A percentile compares a stretch with the other conserved stretches of the same genome.
Conservation (phyloP, 2,329 filamentous ascomycete genomes). For the Ambrosiella xylebori region DNA sequence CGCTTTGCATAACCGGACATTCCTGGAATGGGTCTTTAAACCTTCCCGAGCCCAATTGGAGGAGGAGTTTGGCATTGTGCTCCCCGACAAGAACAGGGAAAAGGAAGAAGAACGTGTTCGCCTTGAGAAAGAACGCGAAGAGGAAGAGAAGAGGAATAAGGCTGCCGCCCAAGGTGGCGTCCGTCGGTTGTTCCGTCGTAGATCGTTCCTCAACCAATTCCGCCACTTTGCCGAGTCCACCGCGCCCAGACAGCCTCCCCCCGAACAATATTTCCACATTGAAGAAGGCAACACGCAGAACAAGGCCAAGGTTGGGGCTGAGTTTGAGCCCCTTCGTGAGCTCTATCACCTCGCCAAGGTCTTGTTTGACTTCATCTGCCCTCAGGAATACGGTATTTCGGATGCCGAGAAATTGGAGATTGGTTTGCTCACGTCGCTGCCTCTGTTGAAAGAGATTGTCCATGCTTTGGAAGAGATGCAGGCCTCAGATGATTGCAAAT, state of each 20-base stretch:
- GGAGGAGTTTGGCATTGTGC: slow-evolving; percentile 39
- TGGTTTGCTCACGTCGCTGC: slow-evolving; percentile 80
- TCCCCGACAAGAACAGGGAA: slow-evolving; percentile 16
- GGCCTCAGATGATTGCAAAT: slow-evolving; percentile 82
- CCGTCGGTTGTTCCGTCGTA: slow-evolving; percentile 39
- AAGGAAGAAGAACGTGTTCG: slow-evolving; percentile 22
- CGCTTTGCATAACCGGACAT: slow-evolving; percentile 87
- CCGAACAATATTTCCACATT: slow-evolving; percentile 74
- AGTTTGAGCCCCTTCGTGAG: slow-evolving; percentile 77
- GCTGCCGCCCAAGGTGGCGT: slow-evolving; percentile 16
- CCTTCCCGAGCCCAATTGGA: slow-evolving; percentile 64
- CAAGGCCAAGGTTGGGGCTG: slow-evolving; percentile 65
- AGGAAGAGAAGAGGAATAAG: slow-evolving; percentile 20
- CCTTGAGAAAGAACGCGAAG: slow-evolving; percentile 22
- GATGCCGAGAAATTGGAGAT: slow-evolving; percentile 97
- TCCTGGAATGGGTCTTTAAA: slow-evolving; percentile 94
- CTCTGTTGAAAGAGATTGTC: slow-evolving; percentile 89
- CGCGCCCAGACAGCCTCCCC: slow-evolving; percentile 19
- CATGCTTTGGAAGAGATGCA: slow-evolving; percentile 95
- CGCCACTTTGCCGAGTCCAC: slow-evolving; percentile 32
- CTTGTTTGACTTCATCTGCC: slow-evolving; percentile 94
- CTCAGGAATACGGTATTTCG: slow-evolving; percentile 93
- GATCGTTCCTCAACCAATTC: slow-evolving; percentile 40
- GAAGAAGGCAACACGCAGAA: slow-evolving; percentile 60
- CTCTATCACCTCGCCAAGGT: slow-evolving; percentile 89